phyloP scores from a whole-genome alignment of 2,329 filamentous ascomycete species.

The Sclerotinia spermophila region DNA sequence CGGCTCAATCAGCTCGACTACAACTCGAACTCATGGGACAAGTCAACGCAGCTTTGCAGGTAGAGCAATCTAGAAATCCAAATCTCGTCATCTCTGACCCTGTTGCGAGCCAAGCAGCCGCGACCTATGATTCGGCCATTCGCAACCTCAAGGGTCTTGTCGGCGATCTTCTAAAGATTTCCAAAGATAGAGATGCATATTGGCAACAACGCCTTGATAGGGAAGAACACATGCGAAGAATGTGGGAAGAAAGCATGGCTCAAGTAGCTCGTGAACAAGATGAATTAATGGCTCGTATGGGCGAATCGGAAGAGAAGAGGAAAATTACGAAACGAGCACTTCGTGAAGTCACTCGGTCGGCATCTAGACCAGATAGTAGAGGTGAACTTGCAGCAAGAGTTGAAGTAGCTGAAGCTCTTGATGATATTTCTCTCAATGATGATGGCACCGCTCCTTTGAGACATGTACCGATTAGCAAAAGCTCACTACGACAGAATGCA shows the following conservation, averaged over 20 bases:
- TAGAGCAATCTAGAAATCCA: slow-evolving; percentile 67
- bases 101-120: slow-evolving; percentile 70
- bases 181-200: slow-evolving; percentile 88
- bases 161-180: slow-evolving; percentile 84
- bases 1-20: slow-evolving; percentile 87
- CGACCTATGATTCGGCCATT: slow-evolving; percentile 86
- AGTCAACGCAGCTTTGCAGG: slow-evolving; percentile 76
- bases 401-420: slow-evolving; percentile 38
- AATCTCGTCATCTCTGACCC: slow-evolving; percentile 70
- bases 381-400: slow-evolving; percentile 23
- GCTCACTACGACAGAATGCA: slow-evolving; percentile 54
- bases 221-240: slow-evolving; percentile 83
- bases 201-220: slow-evolving; percentile 95
- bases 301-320: slow-evolving; percentile 85
- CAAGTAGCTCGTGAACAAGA: slow-evolving; percentile 94
- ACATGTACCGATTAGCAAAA: slow-evolving; percentile 43
- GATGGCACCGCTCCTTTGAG: slow-evolving; percentile 35
- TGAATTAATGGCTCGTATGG: slow-evolving; percentile 79
- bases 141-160: slow-evolving; percentile 81
- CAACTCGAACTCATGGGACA: slow-evolving; percentile 87
- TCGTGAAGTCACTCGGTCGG: slow-evolving; percentile 71
- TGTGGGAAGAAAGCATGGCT: slow-evolving; percentile 99
- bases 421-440: slow-evolving; percentile 40
- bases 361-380: slow-evolving; percentile 45
- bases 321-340: slow-evolving; percentile 86